Evolutionary conservation across 2,329 filamentous ascomycete genomes (phyloP), one percentile per base, ranked within the genome.

Genomic region (Chaetomiaceae sp.): DNA sequence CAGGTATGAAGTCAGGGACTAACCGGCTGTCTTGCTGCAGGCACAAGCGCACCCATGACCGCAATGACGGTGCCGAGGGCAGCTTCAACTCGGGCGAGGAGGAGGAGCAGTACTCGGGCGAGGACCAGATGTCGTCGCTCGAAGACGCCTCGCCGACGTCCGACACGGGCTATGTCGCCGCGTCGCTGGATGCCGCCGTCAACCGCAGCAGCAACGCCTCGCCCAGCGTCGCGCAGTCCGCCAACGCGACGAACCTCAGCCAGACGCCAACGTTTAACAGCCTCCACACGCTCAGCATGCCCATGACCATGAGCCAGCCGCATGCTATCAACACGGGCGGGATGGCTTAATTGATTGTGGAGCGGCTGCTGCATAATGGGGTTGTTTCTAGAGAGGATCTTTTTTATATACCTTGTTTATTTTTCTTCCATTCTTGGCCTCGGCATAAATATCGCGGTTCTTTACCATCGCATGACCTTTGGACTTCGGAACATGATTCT

Each of bases 91-190:
- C 87, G 36, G 91, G 92, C 53, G 91, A 95, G 63, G 90, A 95
- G 42, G 83, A 92, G 62, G 90, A 95, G 65, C 88, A 94, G 51
- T 85, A 79, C 63, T 85, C 83, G 33, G 89, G 92, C 56, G 90
- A 95, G 61, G 89, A 94, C 62, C 88, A 91, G 27, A 83, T 92
- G 51, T 87, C 87, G 48, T 86, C 89, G 36, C 80, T 91, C 25
- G 89, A 90, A 59, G 88, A 91, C 59, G 84, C 87, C 17, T 91
- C 88, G 12, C 87, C 89, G 15, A 83, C 80, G 44, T 88, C 86
- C 0, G 84, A 88, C 60, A 75, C 78, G 60, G 82, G 82, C 51
- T 88, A 87, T 67, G 69, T 80, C 40, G 69, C 78, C 6, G 66
- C 72, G 5, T 80, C 79, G 1, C 69, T 85, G 12, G 77, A 77